Evolutionary conservation across 805 yeast genomes (phyloP), one percentile per base, ranked within the genome.

Genomic region (Candida boidinii): DNA sequence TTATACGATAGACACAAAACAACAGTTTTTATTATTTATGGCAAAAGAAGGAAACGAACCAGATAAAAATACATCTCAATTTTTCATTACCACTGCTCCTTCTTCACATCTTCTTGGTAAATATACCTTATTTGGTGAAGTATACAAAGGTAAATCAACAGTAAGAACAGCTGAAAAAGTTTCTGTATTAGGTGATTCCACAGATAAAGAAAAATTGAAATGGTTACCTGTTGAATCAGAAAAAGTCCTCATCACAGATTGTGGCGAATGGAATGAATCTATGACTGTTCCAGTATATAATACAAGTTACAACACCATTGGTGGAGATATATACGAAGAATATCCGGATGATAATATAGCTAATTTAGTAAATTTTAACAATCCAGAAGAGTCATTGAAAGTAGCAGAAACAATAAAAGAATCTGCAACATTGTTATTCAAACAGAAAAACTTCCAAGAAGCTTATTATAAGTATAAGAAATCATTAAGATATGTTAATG

Each of bases 71-170:
- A 64, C 70, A 15, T 71, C 84, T 0, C 88, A 79, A 48, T 81
- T 82, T 48, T 82, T 82, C 48, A 77, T 83, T 27, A 72, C 78
- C 9, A 77, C 87, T 1, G 70, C 64, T 33, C 71, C 85, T 2
- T 70, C 78, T 7, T 79, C 85, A 1, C 95, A 86, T 54, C 58
- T 87, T 37, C 73, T 69, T 27, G 84, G 85, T 1, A 80, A 79
- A 44, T 88, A 84, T 48, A 64, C 88, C 0, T 76, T 84, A 2
- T 80, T 87, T 56, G 96, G 95, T 2, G 61, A 59, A 36, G 87
- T 86, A 9, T 45, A 62, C 7, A 65, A 63, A 44, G 94, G 85
- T 13, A 80, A 78, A 50, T 76, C 79, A 3, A 79, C 81, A 1
- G 66, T 82, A 0, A 63, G 88, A 45, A 76, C 75, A 18, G 58